These are phyloP conservation scores for Ceratobasidium sp. DNA, from an alignment of 1,284 basidiomycete species.

Conservation along the genomic window DNA sequence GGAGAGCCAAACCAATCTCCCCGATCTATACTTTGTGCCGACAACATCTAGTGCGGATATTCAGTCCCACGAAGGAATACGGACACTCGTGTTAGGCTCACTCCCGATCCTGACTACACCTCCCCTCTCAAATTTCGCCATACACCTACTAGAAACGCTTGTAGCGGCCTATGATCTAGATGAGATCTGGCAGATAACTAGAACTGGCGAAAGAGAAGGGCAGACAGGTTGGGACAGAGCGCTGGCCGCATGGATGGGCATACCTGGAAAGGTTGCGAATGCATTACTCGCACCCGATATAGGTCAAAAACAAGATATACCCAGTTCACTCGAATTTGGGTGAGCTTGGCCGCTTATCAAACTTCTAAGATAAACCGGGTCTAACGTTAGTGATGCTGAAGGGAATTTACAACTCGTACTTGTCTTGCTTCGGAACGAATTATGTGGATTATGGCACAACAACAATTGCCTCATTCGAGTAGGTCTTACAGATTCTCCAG, in stretches of 20 bases:
- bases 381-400: constrained; percentile 57
- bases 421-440: constrained; percentile 22
- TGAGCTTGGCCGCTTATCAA: constrained; percentile 58
- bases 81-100: neutral
- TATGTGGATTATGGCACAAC: neutral
- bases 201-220: constrained; percentile 52
- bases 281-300: constrained; percentile 60
- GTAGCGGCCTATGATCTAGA: constrained; percentile 75
- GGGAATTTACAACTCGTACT: constrained; percentile 53
- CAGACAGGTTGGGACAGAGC: constrained; percentile 74
- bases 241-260: constrained; percentile 69
- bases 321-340: constrained; percentile 54
- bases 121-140: constrained; percentile 39
- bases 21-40: constrained; percentile 21
- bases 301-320: constrained; percentile 56
- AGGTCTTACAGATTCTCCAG: neutral
- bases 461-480: neutral
- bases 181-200: constrained; percentile 62
- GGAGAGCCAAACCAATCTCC: neutral
- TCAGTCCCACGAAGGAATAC: neutral
- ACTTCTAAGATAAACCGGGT: constrained; percentile 65
- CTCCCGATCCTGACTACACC: constrained; percentile 14
- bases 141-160: constrained; percentile 70
- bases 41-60: neutral
- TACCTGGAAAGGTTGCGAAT: constrained; percentile 80